phyloP scores from a whole-genome alignment of 2,329 filamentous ascomycete genomes.

The Neopestalotiopsis rosae region DNA sequence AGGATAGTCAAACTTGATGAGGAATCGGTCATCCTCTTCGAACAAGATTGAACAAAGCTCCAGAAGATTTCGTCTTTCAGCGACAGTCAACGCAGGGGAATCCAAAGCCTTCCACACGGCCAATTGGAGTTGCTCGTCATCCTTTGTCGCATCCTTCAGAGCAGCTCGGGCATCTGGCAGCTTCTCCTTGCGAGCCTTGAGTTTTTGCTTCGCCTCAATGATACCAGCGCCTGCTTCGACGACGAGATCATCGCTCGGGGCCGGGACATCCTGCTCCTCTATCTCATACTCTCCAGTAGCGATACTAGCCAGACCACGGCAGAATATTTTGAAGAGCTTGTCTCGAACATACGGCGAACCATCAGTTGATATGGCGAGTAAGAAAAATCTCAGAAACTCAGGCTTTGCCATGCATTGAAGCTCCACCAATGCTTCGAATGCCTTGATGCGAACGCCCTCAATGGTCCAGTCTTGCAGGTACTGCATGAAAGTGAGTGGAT shows the following conservation, averaged over 20 bases:
- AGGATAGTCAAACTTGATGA: slow-evolving; percentile 52
- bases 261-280: slow-evolving; percentile 29
- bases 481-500: slow-evolving; percentile 62
- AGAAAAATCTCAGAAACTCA: slow-evolving; percentile 59
- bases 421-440: slow-evolving; percentile 67
- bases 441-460: slow-evolving; percentile 69
- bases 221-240: slow-evolving; percentile 51
- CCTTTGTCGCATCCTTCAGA: slow-evolving; percentile 52
- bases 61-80: slow-evolving; percentile 55
- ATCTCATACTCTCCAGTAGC: slow-evolving; percentile 64
- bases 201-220: slow-evolving; percentile 50
- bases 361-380: slow-evolving; percentile 65
- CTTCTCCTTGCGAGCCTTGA: slow-evolving; percentile 53
- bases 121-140: slow-evolving; percentile 48
- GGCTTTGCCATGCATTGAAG: slow-evolving; percentile 65
- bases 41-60: slow-evolving; percentile 58
- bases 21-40: slow-evolving; percentile 50
- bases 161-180: slow-evolving; percentile 52
- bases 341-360: slow-evolving; percentile 67
- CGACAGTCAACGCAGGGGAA: slow-evolving; percentile 50
- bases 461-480: slow-evolving; percentile 69
- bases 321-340: slow-evolving; percentile 63
- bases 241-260: slow-evolving; percentile 46
- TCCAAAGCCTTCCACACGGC: slow-evolving; percentile 56
- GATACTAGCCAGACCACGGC: slow-evolving; percentile 64